These are phyloP conservation scores for Rhynchosporium agropyri DNA, from an alignment of 2,329 filamentous ascomycete genomes.

Conservation along the genomic window DNA sequence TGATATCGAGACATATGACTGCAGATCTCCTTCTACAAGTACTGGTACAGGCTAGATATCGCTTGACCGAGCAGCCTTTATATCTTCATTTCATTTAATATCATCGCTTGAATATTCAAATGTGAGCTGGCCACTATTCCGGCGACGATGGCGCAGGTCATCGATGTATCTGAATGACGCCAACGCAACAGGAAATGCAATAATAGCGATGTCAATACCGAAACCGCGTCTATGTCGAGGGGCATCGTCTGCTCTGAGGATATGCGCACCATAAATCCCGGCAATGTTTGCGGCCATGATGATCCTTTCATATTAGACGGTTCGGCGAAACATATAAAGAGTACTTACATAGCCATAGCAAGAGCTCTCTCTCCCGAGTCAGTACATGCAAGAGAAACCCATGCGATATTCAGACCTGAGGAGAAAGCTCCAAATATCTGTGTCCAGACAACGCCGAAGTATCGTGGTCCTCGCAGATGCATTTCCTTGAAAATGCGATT, in stretches of 20 bases:
- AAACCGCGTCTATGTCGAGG: conserved; percentile 29
- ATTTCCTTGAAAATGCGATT: conserved; percentile 20
- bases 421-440: conserved; percentile 18
- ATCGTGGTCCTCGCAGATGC: not conserved
- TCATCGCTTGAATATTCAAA: conserved; percentile 4
- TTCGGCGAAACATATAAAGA: conserved; percentile 33
- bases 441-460: conserved; percentile 21
- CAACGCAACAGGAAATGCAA: not conserved
- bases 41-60: not conserved
- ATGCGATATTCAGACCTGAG: conserved; percentile 17
- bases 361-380: conserved; percentile 19
- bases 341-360: conserved; percentile 29
- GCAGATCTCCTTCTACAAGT: not conserved
- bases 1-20: not conserved
- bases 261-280: conserved; percentile 38
- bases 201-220: conserved; percentile 12
- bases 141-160: conserved; percentile 10
- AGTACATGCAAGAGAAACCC: conserved; percentile 18
- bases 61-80: conserved; percentile 4
- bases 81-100: conserved; percentile 4
- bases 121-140: not conserved
- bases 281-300: conserved; percentile 34
- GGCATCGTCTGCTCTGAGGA: conserved; percentile 33
- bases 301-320: not conserved
- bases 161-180: conserved; percentile 7